Conservation (phyloP, 495 filamentous ascomycete genomes). For the Penicillium arizonense region DNA sequence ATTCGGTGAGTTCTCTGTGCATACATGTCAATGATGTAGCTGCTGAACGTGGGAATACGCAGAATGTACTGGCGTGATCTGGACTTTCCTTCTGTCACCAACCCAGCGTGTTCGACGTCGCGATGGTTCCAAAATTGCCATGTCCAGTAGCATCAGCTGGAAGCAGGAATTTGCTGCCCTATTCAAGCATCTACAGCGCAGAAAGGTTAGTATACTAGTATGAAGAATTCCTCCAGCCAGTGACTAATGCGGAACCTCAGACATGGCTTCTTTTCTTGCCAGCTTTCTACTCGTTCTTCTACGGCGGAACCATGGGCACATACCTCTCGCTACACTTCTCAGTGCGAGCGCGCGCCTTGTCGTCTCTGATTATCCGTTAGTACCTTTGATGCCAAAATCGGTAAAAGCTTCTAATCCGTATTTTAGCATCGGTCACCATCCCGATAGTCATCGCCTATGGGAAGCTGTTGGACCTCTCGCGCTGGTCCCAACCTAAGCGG, state of each 20-base stretch:
- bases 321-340: background rate
- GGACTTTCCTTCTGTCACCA: background rate
- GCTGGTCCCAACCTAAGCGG: background rate
- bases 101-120: background rate
- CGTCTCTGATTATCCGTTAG: background rate
- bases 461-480: background rate
- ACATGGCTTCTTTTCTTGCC: slow-evolving; percentile 1
- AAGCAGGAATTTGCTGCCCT: slow-evolving; percentile 1
- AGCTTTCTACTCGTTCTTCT: slow-evolving; percentile 1
- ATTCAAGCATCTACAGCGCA: background rate
- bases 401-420: background rate
- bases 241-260: background rate
- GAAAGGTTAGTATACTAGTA: background rate
- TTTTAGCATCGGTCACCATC: background rate
- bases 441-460: background rate
- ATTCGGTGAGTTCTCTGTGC: background rate
- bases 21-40: background rate
- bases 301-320: background rate
- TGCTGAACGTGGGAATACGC: background rate
- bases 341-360: background rate
- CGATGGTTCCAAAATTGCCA: background rate
- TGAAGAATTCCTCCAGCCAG: background rate
- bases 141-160: background rate
- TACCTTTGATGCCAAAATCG: background rate
- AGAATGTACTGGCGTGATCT: background rate